phyloP scores from a whole-genome alignment of 192 early-diverging fungal species.

The Gonapodya sp. region DNA sequence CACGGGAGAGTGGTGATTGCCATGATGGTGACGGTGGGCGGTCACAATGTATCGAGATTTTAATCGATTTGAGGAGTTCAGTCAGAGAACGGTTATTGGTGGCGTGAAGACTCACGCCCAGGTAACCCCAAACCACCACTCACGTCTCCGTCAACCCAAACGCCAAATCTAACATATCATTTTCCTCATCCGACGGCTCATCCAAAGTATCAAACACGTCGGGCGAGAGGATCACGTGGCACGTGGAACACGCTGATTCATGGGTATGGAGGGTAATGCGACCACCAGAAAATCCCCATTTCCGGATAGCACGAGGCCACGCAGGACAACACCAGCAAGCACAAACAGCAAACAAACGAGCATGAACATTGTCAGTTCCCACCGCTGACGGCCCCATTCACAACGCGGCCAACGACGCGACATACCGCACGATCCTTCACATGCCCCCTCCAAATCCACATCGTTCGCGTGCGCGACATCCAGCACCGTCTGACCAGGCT shows the following conservation, averaged over 20 bases:
- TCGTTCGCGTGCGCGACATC: conserved; percentile 85
- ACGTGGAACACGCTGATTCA: conserved; percentile 13
- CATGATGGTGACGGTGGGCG: neutral
- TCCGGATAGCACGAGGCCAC: neutral
- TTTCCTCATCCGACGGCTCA: conserved; percentile 93
- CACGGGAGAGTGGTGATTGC: too few species aligned
- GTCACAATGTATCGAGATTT: neutral
- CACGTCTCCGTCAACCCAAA: conserved; percentile 94
- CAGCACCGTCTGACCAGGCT: conserved; percentile 78
- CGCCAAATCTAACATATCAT: conserved; percentile 96
- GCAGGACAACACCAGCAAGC: too few species aligned
- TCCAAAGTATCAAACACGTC: conserved; percentile 73
- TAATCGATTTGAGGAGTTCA: neutral
- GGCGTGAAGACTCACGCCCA: too few species aligned
- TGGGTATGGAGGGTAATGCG: neutral
- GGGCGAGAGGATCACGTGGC: conserved; percentile 78
- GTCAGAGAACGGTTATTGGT: neutral
- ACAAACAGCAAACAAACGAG: too few species aligned
- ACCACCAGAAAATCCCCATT: neutral
- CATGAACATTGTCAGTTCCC: too few species aligned
- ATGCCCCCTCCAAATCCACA: conserved; percentile 93
- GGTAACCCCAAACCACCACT: too few species aligned
- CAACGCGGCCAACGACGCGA: conserved; percentile 64
- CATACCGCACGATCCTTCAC: conserved; percentile 89
- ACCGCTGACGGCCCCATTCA: too few species aligned